Evolutionary conservation across 2,329 filamentous ascomycete species (phyloP).

Genomic region (Fusarium sp.): DNA sequence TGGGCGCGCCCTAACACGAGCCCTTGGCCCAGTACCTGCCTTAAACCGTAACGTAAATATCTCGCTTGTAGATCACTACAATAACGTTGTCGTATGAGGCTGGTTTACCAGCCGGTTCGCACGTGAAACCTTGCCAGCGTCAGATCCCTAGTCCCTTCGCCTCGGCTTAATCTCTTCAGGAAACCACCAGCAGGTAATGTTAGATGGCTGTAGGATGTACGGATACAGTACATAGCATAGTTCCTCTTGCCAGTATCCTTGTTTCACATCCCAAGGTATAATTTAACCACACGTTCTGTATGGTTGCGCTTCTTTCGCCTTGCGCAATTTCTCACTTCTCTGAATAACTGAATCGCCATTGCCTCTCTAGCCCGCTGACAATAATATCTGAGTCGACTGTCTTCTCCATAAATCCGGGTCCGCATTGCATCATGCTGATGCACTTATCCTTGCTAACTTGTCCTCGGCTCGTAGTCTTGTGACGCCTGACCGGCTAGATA

Average conservation of each 20-base stretch:
- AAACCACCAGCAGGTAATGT: constrained; percentile 31
- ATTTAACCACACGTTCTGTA: constrained; percentile 25
- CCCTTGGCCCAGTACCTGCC: constrained; percentile 39
- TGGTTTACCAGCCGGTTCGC: constrained; percentile 34
- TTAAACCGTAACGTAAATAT: constrained; percentile 37
- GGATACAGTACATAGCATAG: background rate
- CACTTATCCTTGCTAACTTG: constrained; percentile 36
- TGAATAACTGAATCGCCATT: constrained; percentile 25
- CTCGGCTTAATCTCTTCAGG: constrained; percentile 43
- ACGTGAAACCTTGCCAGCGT: constrained; percentile 44
- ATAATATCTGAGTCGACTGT: constrained; percentile 42
- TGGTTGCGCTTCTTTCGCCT: constrained; percentile 17
- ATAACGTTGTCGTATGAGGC: constrained; percentile 32
- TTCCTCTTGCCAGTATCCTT: constrained; percentile 27
- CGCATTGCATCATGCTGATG: constrained; percentile 49
- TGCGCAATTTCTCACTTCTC: constrained; percentile 20
- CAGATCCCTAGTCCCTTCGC: constrained; percentile 35
- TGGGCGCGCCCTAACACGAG: constrained; percentile 21
- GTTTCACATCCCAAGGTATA: constrained; percentile 15
- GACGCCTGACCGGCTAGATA: constrained; percentile 41
- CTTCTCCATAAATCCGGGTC: constrained; percentile 44
- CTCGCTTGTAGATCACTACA: constrained; percentile 34
- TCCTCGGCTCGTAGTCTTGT: constrained; percentile 43
- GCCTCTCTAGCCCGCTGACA: constrained; percentile 34
- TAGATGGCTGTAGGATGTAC: constrained; percentile 30